These are phyloP conservation scores for Populus hybrid DNA, from an alignment of 441 rosid species.

Conservation along the genomic window DNA sequence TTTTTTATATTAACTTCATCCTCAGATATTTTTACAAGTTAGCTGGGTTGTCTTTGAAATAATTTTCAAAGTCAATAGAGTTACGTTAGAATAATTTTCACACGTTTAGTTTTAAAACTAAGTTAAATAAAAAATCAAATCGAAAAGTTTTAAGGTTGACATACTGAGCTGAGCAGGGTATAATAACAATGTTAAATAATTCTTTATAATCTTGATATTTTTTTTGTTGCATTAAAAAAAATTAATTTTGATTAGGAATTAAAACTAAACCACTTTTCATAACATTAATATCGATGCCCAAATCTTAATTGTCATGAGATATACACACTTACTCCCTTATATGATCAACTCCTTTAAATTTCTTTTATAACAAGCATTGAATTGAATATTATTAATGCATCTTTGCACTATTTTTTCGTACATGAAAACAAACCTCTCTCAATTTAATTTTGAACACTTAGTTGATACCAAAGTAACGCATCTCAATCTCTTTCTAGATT, in stretches of 20 bases:
- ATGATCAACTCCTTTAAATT: not conserved
- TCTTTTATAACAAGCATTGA: not conserved
- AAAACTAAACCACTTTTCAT: not conserved
- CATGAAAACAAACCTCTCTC: not conserved
- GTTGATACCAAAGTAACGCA: not conserved
- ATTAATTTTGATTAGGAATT: too few species aligned
- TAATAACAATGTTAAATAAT: too few species aligned
- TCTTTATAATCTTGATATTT: too few species aligned
- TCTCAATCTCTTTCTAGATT: not conserved
- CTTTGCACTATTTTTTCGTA: not conserved
- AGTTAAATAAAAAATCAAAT: too few species aligned
- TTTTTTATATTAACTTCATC: too few species aligned
- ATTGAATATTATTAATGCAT: not conserved
- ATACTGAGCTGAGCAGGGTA: rapidly evolving
- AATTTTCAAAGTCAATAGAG: rapidly evolving
- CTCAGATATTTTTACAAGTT: too few species aligned
- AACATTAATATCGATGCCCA: too few species aligned
- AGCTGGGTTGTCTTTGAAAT: rapidly evolving
- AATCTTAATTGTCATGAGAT: too few species aligned
- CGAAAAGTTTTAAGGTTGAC: too few species aligned
- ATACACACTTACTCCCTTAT: not conserved
- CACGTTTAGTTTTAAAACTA: too few species aligned
- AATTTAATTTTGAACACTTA: not conserved
- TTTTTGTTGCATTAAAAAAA: too few species aligned
- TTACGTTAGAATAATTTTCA: rapidly evolving